Base-by-base conservation (phyloP, 306 rosid genomes). In the Cucumis cinereus region DNA sequence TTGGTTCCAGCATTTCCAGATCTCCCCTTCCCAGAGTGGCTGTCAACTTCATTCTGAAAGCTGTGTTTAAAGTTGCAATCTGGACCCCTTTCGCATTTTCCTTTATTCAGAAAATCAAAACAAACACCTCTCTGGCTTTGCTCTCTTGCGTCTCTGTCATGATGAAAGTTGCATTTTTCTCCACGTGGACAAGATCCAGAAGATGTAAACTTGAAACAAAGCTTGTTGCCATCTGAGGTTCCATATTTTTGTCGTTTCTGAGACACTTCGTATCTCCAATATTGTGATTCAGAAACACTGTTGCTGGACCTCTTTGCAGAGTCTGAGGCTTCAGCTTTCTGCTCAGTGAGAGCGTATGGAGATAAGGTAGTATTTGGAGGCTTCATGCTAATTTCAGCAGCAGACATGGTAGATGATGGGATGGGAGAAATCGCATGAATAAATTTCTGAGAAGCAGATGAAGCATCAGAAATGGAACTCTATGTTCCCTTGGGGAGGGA, bases 231-330 rank as follows among this genome's bases (percentile, higher is more conserved):
- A 75, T 83, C 87, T 69, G 86, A 88, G 79, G 85, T 79, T 72
- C 86, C 97, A 77, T 84, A 81, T 82, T 84, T 92, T 83, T 80
- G 97, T 62, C 95, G 88, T 86, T 94, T 94, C 68, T 85, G 89
- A 30, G 96, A 79, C 81, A 90, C 96, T 80, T 92, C 99, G 74
- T 90, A 94, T 82, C 99, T 94, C 99, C 99, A 94, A 84, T 86
- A 88, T 66, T 94, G 99, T 67, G 93, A 80, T 81, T 94, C 97
- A 78, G 89, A 76, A 75, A 75, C 76, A 76, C 62, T 70, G 49
- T 87, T 89, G 28, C 78, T 81, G 40, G 90, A 73, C 86, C 95
- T 89, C 90, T 92, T 94, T 36, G 85, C 43, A 38, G 84, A 66
- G 40, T 89, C 97, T 26, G 75, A 77, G 19, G 84, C 81, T 73